These are phyloP conservation scores for Aspergillus costaricaensis DNA, from an alignment of 2,329 filamentous ascomycete genomes.

Conservation along the genomic window DNA sequence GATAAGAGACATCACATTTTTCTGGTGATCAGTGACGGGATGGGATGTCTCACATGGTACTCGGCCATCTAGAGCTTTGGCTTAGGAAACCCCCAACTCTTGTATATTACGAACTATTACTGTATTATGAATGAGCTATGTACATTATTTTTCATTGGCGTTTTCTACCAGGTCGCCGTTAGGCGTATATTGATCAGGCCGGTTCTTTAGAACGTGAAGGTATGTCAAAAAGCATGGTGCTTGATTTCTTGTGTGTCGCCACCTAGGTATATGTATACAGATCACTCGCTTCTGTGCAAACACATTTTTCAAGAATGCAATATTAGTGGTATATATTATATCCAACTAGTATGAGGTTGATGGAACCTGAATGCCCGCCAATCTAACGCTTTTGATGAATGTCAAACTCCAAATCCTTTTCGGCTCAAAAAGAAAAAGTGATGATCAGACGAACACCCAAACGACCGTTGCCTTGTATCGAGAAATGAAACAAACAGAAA, in stretches of 20 bases:
- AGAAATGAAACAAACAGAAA: conserved; percentile 22
- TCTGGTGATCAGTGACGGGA: not conserved
- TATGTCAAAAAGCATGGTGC: not conserved
- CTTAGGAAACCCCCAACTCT: not conserved
- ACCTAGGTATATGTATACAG: not conserved
- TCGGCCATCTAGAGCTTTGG: not conserved
- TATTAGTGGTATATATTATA: not conserved
- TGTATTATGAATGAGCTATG: not conserved
- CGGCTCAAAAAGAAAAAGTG: conserved; percentile 2
- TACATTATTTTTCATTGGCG: not conserved
- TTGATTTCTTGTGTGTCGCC: not conserved
- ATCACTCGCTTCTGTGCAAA: not conserved
- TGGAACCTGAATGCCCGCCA: conserved; percentile 4
- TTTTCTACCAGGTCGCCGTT: too few relatives aligned
- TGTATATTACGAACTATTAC: not conserved
- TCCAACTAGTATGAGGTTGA: conserved; percentile 3
- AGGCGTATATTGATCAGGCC: too few relatives aligned
- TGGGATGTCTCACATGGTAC: not conserved
- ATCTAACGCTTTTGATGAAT: conserved; percentile 9
- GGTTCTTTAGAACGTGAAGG: not conserved
- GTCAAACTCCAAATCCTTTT: conserved; percentile 12
- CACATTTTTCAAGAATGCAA: not conserved
- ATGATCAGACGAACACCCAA: conserved; percentile 22
- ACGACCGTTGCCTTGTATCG: conserved; percentile 25
- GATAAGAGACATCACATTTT: not conserved